These are phyloP conservation scores for Brassica nigra DNA, from an alignment of 345 rosid genomes.

Conservation along the genomic window DNA sequence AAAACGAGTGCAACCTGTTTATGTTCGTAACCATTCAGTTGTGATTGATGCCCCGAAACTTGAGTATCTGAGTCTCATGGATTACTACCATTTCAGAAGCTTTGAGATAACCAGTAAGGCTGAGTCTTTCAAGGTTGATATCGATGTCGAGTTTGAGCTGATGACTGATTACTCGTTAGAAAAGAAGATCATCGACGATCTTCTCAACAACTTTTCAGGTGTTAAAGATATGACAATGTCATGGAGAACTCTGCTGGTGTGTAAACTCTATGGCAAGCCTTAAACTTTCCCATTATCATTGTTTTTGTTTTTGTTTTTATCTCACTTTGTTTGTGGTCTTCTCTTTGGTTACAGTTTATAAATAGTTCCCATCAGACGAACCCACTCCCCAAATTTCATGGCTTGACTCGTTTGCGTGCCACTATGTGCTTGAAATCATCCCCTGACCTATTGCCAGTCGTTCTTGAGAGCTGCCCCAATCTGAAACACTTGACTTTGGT, in stretches of 20 bases:
- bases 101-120: background rate
- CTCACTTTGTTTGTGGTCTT: background rate
- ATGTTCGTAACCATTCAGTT: background rate
- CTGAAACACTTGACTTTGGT: background rate
- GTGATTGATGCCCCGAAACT: constrained; percentile 21
- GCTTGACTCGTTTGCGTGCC: constrained; percentile 2
- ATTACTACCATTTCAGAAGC: background rate
- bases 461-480: constrained; percentile 8
- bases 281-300: background rate
- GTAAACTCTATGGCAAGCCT: background rate
- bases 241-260: constrained; percentile 15
- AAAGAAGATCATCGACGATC: background rate
- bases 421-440: background rate
- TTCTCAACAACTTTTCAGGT: background rate
- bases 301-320: background rate
- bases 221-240: background rate
- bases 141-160: background rate
- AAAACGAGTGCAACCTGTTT: background rate
- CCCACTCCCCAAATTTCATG: constrained; percentile 16
- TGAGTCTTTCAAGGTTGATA: constrained; percentile 6
- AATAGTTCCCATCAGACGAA: background rate
- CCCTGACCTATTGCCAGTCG: background rate
- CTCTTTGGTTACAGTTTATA: background rate
- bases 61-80: constrained; percentile 4
- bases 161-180: background rate